These are phyloP conservation scores for Plantago coronopus DNA, from an alignment of 305 asterid species.

Conservation along the genomic window DNA sequence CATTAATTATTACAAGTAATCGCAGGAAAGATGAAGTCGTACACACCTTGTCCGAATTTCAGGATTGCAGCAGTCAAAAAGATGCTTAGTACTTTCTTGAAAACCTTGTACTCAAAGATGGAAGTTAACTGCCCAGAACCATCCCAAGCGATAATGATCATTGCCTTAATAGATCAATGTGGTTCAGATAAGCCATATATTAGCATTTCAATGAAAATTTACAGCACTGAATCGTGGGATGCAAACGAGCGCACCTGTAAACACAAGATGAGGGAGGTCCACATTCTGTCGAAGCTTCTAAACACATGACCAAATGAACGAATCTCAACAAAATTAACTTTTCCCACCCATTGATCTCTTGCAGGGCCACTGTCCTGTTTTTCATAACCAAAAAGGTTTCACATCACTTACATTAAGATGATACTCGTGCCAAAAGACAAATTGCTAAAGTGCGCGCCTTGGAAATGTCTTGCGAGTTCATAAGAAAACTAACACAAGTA, in stretches of 20 bases:
- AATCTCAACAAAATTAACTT: conserved; percentile 95
- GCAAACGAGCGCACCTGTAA: conserved; percentile 60
- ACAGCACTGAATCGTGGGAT: conserved; percentile 17
- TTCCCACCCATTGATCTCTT: conserved; percentile 87
- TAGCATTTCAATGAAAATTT: conserved; percentile 8
- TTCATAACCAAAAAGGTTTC: neutral
- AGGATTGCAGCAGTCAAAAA: conserved; percentile 90
- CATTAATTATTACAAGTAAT: too few species aligned
- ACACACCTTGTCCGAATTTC: conserved; percentile 93
- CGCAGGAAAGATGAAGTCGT: neutral
- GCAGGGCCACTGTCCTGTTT: conserved; percentile 55
- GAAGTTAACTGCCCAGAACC: conserved; percentile 66
- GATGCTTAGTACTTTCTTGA: conserved; percentile 86
- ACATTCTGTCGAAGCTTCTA: conserved; percentile 96
- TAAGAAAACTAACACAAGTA: neutral
- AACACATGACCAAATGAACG: conserved; percentile 91
- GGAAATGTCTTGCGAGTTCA: too few species aligned
- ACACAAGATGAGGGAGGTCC: conserved; percentile 94
- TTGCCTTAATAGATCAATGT: conserved; percentile 56
- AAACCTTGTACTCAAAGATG: conserved; percentile 49
- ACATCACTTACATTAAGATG: too few species aligned
- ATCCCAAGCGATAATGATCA: conserved; percentile 97
- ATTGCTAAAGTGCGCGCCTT: too few species aligned
- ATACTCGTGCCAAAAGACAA: too few species aligned
- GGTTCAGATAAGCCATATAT: conserved; percentile 7